Base-by-base conservation (phyloP, 495 filamentous ascomycete species). In the Podospora anserina region DNA sequence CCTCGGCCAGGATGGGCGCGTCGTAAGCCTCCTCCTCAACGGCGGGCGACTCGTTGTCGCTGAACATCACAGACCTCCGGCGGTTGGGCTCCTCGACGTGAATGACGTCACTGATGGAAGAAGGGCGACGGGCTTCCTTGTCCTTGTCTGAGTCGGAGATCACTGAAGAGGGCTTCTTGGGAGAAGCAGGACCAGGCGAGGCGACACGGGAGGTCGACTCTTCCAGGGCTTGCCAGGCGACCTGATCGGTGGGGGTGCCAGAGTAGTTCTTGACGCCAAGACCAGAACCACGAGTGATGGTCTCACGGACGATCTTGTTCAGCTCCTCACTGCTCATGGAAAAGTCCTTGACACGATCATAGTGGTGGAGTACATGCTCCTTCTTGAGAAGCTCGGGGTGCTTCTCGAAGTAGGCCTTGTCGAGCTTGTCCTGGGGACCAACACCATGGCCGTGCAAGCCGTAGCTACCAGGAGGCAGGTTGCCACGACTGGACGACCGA, bases 301-400 rank as follows among this genome's bases (percentile, higher is more conserved):
- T 91, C 59, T 92, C 84, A 59, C 87, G 83, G 62, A 98, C 94
- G 70, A 97, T 89, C 81, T 92, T 93, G 79, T 96, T 96, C 72
- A 99, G 81, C 73, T 97, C 92, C 57, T 93, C 91, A 69, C 91
- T 93, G 78, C 92, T 96, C 87, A 97, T 83, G 68, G 92, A 93
- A 83, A 90, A 95, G 80, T 94, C 90, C 59, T 88, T 87, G 66
- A 89, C 84, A 27, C 87, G 87, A 27, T 90, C 89, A 60, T 88
- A 83, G 49, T 83, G 81, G 54, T 79, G 78, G 11, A 74, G 74
- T 30, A 78, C 76, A 34, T 78, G 77, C 75, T 92, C 91, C 81
- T 95, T 93, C 76, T 88, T 88, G 23, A 85, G 83, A 26, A 88
- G 82, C 64, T 96, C 92, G 1, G 93, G 93, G 75, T 96, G 93